Evolutionary conservation across 75 land plant species (phyloP), one percentile per base, ranked within the genome.

Genomic region (Ceratopteris richardii): DNA sequence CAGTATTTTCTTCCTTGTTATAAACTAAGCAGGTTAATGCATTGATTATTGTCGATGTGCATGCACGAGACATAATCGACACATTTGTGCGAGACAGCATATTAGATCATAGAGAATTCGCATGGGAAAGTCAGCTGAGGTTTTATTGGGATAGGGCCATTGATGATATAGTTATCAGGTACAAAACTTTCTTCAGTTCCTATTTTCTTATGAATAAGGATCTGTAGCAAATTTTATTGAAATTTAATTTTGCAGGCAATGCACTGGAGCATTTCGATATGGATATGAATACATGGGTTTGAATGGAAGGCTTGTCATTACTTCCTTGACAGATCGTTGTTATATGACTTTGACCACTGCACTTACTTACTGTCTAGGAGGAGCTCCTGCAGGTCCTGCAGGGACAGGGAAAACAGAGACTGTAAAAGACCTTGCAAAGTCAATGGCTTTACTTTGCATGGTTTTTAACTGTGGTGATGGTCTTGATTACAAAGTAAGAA

Each of bases 381-480:
- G 72, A 53, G 72, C 72, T 54, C 72, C 72, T 26, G 72, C 66
- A 11, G 72, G 72, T 6, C 72, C 72, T 18, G 72, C 72, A 31
- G 72, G 72, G 30, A 69, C 72, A 47, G 72, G 72, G 24, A 69
- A 69, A 33, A 69, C 72, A 16, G 72, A 69, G 58, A 69, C 72
- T 5, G 64, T 66, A 13, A 69, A 69, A 29, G 72, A 69, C 44
- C 67, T 69, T 33, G 72, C 72, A 36, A 69, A 69, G 44, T 69
- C 72, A 13, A 69, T 69, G 72, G 72, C 72, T 1, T 44, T 69
- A 19, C 72, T 69, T 26, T 69, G 72, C 62, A 66, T 69, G 26
- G 74, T 71, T 0, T 71, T 71, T 55, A 71, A 71, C 28, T 71
- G 74, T 58, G 74, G 68, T n/a, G 74, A 65, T 51, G 74, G 68